Base-by-base conservation (phyloP, 2,329 filamentous ascomycete genomes). In the Dactylonectria estremocensis region DNA sequence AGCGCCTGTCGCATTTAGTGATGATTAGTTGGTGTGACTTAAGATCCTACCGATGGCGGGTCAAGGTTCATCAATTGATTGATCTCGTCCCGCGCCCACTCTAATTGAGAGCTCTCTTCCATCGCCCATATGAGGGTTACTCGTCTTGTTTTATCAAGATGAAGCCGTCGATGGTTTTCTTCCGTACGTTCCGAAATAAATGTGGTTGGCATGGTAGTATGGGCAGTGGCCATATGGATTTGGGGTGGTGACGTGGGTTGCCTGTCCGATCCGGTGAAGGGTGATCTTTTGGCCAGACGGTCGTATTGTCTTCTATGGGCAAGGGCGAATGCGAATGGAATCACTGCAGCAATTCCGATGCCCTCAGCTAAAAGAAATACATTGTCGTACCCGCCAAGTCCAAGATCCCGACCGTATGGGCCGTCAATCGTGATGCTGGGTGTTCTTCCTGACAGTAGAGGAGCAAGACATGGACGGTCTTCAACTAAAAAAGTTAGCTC, bases 311-410 rank as follows among this genome's bases (percentile, higher is more conserved):
- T 46, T 46, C 43, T 46, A 18, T 46, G 16, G 43, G 43, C 16
- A 46, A 46, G 43, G 16, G 16, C 16, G 16, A 46, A 46, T 46
- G 16, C 16, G 16, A 46, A 46, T 46, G 16, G 43, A 18, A 46
- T 46, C 16, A 46, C 43, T 46, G 16, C 16, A 46, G 43, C 7
- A 46, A 46, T 46, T 20, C 43, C 16, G 16, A 46, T 46, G 43
- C 43, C 43, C 43, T 46, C 16, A 46, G 43, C 43, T 46, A 46
- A 46, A 46, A 46, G 43, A 46, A 46, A 46, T 46, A 46, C 16
- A 46, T 46, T 2, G 43, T 46, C 16, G 16, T 46, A 46, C 43
- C n/a, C 43, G 5, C 9, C 16, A 46, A 46, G 43, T 46, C 43
- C 20, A 46, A 46, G 43, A 46, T 46, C 43, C 43, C 16, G 16